A percentile compares a stretch with the other conserved stretches of the same genome.
These are phyloP conservation scores for Wickerhamomyces sp. DNA, from an alignment of 1,139 yeast species.

Conservation along the genomic window DNA sequence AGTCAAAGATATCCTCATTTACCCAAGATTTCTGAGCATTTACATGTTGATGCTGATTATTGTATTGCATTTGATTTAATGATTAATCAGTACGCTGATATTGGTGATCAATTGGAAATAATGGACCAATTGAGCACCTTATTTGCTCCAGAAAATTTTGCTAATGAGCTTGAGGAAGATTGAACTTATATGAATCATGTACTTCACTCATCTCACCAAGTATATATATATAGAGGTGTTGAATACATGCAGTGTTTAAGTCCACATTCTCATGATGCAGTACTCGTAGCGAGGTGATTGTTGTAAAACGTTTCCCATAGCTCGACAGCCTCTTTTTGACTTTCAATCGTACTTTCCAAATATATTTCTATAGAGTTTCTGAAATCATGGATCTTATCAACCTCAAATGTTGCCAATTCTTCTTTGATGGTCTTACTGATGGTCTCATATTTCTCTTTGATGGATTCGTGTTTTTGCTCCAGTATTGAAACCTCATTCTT, in stretches of 20 bases:
- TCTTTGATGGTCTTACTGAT: conserved; percentile 61
- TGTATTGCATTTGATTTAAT: conserved; percentile 63
- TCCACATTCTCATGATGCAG: too few species aligned
- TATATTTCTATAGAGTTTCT: conserved; percentile 87
- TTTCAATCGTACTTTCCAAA: conserved; percentile 85
- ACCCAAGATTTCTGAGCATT: conserved; percentile 34
- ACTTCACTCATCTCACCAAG: too few species aligned
- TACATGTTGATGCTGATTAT: conserved; percentile 28
- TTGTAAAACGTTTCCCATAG: conserved; percentile 85
- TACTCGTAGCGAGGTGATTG: conserved; percentile 6
- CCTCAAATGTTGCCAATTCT: conserved; percentile 69
- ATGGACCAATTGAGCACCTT: conserved; percentile 26
- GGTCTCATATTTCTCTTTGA: conserved; percentile 55
- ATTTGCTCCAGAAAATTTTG: conserved; percentile 26
- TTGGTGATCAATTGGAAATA: conserved; percentile 32
- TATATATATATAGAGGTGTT: too few species aligned
- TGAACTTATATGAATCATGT: not conserved
- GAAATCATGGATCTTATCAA: conserved; percentile 77
- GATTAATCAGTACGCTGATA: conserved; percentile 40
- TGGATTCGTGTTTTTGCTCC: conserved; percentile 51
- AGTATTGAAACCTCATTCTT: conserved; percentile 56
- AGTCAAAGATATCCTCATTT: conserved; percentile 82
- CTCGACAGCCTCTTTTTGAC: conserved; percentile 93
- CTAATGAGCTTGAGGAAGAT: conserved; percentile 17
- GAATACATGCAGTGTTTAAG: too few species aligned